Evolutionary conservation across 805 yeast genomes (phyloP), one percentile per base, ranked within the genome.

Genomic region (Zygotorulaspora chibaensis): DNA sequence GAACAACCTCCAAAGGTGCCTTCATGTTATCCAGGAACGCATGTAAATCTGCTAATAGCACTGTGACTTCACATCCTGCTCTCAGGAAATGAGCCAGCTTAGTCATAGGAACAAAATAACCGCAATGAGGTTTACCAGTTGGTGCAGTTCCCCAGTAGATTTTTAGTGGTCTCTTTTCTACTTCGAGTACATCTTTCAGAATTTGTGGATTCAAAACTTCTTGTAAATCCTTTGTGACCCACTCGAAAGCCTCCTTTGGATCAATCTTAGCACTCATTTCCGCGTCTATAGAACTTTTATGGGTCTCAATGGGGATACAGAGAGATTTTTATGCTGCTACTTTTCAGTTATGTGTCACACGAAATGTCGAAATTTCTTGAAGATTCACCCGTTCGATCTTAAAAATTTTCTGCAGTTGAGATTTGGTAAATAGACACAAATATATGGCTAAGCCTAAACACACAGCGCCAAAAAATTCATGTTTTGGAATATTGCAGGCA

Each of bases 141-240:
- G 99, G 98, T 7, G 99, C 99, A 16, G 98, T 90, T 56, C 99
- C 99, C 98, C 97, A 93, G 80, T 93, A 93, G 61, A 93, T 70
- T 61, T 81, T 85, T 55, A 95, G 68, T 11, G 93, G 87, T 58
- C 95, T 81, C 58, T 87, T 80, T 61, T 87, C 84, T 45, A 77
- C 83, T 63, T 86, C 93, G 50, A 90, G 72, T 28, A 88, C 80
- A 62, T 88, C 78, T 63, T 85, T 85, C 68, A 91, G 87, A 68
- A 89, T 87, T 67, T 86, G 90, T 33, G 80, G 83, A 66, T 91
- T 88, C 49, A 93, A 77, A 42, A 85, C 91, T 72, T 93, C 99
- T 68, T 93, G 98, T 48, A 93, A 78, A 63, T 83, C 83, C 64
- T 83, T 83, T 37, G 95, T 84, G 62, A 93, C 89, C 55, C 88